phyloP scores from a whole-genome alignment of 2,329 filamentous ascomycete genomes.

The Xylaria sp. region DNA sequence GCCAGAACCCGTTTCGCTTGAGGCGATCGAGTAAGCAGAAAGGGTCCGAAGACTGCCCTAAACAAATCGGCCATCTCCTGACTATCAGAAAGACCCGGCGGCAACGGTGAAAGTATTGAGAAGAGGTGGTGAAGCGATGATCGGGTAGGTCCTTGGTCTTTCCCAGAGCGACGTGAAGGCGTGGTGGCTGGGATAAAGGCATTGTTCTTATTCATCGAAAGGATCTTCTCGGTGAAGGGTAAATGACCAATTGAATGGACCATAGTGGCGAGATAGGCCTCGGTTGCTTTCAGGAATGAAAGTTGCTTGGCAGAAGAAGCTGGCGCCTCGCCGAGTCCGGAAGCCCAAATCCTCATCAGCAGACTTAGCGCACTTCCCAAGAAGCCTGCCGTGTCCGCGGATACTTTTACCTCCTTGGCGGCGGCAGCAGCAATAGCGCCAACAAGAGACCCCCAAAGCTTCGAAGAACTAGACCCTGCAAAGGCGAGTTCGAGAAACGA shows the following conservation, averaged over 20 bases:
- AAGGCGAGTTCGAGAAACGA: conserved; percentile 59
- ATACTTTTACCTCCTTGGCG: conserved; percentile 84
- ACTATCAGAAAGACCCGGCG: conserved; percentile 44
- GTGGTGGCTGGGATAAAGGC: conserved; percentile 59
- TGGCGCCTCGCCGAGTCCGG: conserved; percentile 50
- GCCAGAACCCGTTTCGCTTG: conserved; percentile 43
- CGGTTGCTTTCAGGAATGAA: conserved; percentile 51
- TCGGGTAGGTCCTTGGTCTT: conserved; percentile 45
- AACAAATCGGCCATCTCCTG: conserved; percentile 44
- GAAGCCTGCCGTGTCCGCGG: conserved; percentile 74
- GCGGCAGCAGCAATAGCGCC: conserved; percentile 61
- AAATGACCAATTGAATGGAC: conserved; percentile 50
- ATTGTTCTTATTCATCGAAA: conserved; percentile 47
- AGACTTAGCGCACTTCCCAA: conserved; percentile 66
- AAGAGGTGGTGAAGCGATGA: conserved; percentile 63
- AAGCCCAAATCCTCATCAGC: conserved; percentile 63
- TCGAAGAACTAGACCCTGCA: conserved; percentile 47
- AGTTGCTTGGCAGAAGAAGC: conserved; percentile 43
- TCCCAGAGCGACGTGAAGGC: conserved; percentile 57
- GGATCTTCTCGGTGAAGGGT: conserved; percentile 58
- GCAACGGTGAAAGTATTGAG: conserved; percentile 50
- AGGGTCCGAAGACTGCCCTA: conserved; percentile 50
- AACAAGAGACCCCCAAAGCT: conserved; percentile 58
- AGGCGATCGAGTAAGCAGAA: conserved; percentile 47
- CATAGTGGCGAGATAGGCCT: conserved; percentile 45